Conservation (phyloP, 2,329 filamentous ascomycete species). For the Penicillium sp. region DNA sequence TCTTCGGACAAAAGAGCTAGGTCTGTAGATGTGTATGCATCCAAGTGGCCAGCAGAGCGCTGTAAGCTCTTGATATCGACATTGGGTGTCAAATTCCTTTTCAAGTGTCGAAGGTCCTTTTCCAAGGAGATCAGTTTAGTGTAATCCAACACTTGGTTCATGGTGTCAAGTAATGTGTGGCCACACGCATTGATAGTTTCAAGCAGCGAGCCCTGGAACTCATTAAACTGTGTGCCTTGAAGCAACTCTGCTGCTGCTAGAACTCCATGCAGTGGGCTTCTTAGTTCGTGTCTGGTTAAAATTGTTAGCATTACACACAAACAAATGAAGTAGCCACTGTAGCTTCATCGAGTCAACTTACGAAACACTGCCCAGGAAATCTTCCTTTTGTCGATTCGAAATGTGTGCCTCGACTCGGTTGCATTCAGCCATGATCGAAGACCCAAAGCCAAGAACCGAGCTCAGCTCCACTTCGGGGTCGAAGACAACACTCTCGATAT, state of each 20-base stretch:
- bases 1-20: conserved; percentile 53
- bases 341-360: conserved; percentile 13
- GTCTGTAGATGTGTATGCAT: conserved; percentile 36
- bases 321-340: too few species aligned
- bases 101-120: conserved; percentile 30
- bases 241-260: conserved; percentile 43
- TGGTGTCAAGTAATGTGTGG: conserved; percentile 42
- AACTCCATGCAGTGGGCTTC: conserved; percentile 44
- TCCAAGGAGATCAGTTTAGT: conserved; percentile 51
- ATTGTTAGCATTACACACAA: neutral
- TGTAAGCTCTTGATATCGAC: conserved; percentile 23
- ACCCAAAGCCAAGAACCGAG: conserved; percentile 42
- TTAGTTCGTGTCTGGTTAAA: conserved; percentile 35
- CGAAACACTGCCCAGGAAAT: conserved; percentile 45
- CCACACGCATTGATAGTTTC: conserved; percentile 43
- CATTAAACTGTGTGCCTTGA: conserved; percentile 35
- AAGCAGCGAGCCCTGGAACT: conserved; percentile 40
- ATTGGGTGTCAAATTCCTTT: conserved; percentile 14
- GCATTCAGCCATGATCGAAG: conserved; percentile 43
- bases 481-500: conserved; percentile 32
- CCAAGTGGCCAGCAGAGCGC: conserved; percentile 29
- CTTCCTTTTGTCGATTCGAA: conserved; percentile 42
- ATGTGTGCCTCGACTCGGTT: conserved; percentile 40
- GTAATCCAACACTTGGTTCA: conserved; percentile 48
- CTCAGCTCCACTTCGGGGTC: conserved; percentile 36